Conservation (phyloP, 495 filamentous ascomycete genomes). For the Cercophora scortea region DNA sequence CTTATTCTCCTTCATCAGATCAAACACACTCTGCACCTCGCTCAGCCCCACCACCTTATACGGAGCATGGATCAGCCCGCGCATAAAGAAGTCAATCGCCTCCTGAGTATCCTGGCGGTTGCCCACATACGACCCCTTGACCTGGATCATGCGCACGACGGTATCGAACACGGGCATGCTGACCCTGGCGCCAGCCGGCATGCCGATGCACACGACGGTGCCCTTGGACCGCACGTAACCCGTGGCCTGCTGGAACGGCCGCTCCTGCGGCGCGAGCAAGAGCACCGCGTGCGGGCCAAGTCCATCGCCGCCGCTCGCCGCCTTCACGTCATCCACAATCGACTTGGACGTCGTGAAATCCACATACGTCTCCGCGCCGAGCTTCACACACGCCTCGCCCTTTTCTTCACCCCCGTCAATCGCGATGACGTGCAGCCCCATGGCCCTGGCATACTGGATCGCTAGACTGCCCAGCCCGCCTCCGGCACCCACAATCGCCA, state of each 20-base stretch:
- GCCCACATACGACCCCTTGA: conserved; percentile 86
- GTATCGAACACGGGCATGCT: conserved; percentile 76
- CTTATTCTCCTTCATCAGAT: conserved; percentile 60
- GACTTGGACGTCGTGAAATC: conserved; percentile 68
- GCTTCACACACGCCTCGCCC: conserved; percentile 53
- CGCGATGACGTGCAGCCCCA: conserved; percentile 72
- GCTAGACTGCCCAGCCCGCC: conserved; percentile 74
- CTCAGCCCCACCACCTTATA: conserved; percentile 72
- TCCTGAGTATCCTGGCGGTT: conserved; percentile 76
- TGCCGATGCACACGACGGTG: conserved; percentile 69
- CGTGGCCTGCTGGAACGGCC: conserved; percentile 85
- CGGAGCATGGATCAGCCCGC: conserved; percentile 75
- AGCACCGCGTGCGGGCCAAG: conserved; percentile 81
- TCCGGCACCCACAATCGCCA: conserved; percentile 78
- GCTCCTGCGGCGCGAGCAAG: conserved; percentile 73
- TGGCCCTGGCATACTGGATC: conserved; percentile 75
- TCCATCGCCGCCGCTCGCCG: conserved; percentile 60
- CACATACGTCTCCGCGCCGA: conserved; percentile 64
- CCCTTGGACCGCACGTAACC: conserved; percentile 73
- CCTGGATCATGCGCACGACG: conserved; percentile 75
- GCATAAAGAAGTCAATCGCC: conserved; percentile 75
- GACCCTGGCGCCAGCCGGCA: conserved; percentile 69
- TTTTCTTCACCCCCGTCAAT: conserved; percentile 77
- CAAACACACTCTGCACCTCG: conserved; percentile 65
- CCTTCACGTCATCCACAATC: conserved; percentile 72